Base-by-base conservation (phyloP, 2,329 filamentous ascomycete genomes). In the Ceratocystis destructans region DNA sequence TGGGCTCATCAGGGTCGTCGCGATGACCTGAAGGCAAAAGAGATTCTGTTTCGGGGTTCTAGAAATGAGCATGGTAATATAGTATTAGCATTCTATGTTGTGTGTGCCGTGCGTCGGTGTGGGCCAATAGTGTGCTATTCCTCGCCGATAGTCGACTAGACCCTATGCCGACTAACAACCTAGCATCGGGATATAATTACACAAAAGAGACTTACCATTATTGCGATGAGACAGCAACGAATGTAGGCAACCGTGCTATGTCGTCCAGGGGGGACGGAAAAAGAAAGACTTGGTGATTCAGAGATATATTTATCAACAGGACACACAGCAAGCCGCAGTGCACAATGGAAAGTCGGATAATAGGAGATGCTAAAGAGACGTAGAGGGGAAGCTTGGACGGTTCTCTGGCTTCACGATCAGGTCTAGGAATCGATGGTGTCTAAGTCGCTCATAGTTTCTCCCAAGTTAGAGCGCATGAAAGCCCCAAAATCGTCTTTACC, bases 1-100 rank as follows among this genome's bases (percentile, higher is more conserved):
- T 62, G 61, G 71, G 71, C 57, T 75, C 68, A 41, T 65, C 73
- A 64, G 71, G 74, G 59, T 69, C 71, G 59, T 72, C 70, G 67
- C 74, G 73, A 72, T 62, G 72, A 71, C 22, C 71, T 64, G 67
- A 71, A 64, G 57, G 71, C 46, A 77, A 74, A 46, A 77, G 72
- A 53, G 75, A 75, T 64, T 67, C 62, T 33, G 64, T 66, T 33
- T 68, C 67, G 50, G 55, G 55, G 20, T 55, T 33, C n/a, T 59
- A 8, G 5, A 22, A 10, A 8, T 15, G 7, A 10, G 25, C 55
- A 37, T 37, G 22, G 25, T 25, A n/a, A 37, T 59, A 59, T 59
- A 59, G 31, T 20, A n/a, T 59, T 59, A 59, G 55, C 28, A 37
- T 20, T 59, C 7, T 17, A 7, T n/a, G 28, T 59, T 10, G 55